Evolutionary conservation across 352 stramenopile species (phyloP).

Genomic region (Peronosclerospora sorghi): DNA sequence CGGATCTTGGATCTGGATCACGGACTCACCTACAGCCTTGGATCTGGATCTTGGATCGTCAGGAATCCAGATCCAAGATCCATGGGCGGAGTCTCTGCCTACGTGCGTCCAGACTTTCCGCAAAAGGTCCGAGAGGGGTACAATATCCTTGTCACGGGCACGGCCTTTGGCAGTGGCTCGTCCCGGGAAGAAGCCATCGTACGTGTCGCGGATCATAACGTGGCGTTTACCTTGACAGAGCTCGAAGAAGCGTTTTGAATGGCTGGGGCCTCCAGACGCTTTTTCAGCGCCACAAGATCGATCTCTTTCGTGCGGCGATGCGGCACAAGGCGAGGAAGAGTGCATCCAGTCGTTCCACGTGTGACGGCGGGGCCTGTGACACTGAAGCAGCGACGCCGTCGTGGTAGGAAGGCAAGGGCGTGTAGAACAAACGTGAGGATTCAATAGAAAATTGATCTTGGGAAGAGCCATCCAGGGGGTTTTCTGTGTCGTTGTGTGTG

Average conservation of each 20-base stretch:
- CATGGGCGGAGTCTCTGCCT: conserved; percentile 73
- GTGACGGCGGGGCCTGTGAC: conserved; percentile 22
- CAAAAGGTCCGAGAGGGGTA: conserved; percentile 66
- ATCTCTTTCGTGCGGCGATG: conserved; percentile 76
- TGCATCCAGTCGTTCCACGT: conserved; percentile 45
- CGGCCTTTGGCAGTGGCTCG: conserved; percentile 76
- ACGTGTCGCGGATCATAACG: conserved; percentile 56
- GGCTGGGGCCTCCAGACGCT: conserved; percentile 79
- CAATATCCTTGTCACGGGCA: conserved; percentile 63
- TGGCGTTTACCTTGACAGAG: conserved; percentile 82
- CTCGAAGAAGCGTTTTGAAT: conserved; percentile 76
- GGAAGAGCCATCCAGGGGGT: too few relatives aligned
- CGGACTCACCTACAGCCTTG: too few relatives aligned
- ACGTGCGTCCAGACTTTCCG: conserved; percentile 81
- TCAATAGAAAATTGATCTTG: too few relatives aligned
- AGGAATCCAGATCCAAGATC: too few relatives aligned
- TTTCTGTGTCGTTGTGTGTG: too few relatives aligned
- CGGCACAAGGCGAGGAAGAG: conserved; percentile 65
- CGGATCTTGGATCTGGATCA: too few relatives aligned
- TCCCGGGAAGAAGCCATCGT: conserved; percentile 80
- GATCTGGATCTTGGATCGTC: too few relatives aligned
- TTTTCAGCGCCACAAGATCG: conserved; percentile 81
- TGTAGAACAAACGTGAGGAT: too few relatives aligned
- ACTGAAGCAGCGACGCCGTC: conserved; percentile 11
- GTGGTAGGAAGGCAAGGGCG: too few relatives aligned